Evolutionary conservation across 306 rosid species (phyloP).

Genomic region (Pyrus betulifolia): DNA sequence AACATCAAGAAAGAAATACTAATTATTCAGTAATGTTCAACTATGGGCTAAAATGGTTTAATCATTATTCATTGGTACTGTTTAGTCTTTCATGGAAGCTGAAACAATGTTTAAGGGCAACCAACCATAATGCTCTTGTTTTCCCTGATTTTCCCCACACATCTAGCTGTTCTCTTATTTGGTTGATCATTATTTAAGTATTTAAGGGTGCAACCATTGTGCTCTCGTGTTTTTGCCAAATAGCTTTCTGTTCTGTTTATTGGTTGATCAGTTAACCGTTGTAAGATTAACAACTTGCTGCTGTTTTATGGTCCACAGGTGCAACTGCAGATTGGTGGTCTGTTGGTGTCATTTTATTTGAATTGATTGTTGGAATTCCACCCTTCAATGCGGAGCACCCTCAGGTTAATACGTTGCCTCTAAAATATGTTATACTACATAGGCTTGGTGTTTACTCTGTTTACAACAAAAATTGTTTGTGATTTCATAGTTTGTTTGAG

Average conservation of each 20-base stretch:
- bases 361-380: conserved; percentile 95
- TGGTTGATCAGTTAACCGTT: conserved; percentile 3
- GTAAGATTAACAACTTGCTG: neutral
- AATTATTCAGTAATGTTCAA: neutral
- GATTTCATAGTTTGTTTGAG: conserved; percentile 7
- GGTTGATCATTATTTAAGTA: neutral
- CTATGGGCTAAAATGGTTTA: neutral
- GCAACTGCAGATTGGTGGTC: conserved; percentile 99
- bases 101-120: neutral
- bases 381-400: conserved; percentile 99
- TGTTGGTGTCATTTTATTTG: conserved; percentile 94
- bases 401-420: conserved; percentile 52
- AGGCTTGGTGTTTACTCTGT: neutral
- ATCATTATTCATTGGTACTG: neutral
- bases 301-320: conserved; percentile 32
- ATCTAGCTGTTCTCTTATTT: neutral
- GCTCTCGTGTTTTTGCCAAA: neutral
- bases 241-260: neutral
- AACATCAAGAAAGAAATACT: conserved; percentile 12
- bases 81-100: neutral
- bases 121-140: neutral
- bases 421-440: neutral
- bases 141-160: neutral
- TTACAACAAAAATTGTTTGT: neutral
- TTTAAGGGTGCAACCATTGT: neutral